Base-by-base conservation (phyloP, 257 asterid species). In the Forsythia viridissima region DNA sequence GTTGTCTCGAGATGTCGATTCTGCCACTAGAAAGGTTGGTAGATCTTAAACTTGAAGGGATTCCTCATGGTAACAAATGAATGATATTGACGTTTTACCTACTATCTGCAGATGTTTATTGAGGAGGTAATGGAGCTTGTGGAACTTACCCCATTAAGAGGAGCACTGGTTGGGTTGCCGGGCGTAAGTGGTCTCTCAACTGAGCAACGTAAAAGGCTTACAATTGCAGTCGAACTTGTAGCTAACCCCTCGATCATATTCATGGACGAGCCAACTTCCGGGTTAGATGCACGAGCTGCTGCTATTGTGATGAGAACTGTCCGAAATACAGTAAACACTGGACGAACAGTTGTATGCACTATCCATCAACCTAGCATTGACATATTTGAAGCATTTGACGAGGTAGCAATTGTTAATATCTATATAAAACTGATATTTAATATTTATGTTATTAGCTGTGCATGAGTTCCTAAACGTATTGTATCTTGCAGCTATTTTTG, bases 291-390 rank as follows among this genome's bases (percentile, higher is more conserved):
- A 18, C 84, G 89, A 75, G 92, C 91, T 20, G 94, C 92, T 76
- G 89, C 92, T 72, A 88, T 90, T 68, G 92, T 90, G 61, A 90
- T 88, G 91, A 85, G 89, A 74, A 86, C 87, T 8, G 89, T 90
- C 18, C 79, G 94, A 77, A 90, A 89, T 77, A 87, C 90, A 1
- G 92, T 90, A 16, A 79, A 90, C 86, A 88, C 92, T 8, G 93
- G 92, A 61, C 71, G 92, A 79, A 90, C 90, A 4, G 91, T 88
- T 4, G 91, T 88, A 38, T 90, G 92, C 88, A 90, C 94, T 48
- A 88, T 90, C 79, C 92, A 90, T 80, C 91, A 84, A 80, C 94
- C 94, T 11, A 88, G 90, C 87, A 88, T 88, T 0, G 89, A 90
- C 83, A 90, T 90, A 48, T 90, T 90, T 77, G 94, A 90, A 84